phyloP scores from a whole-genome alignment of 2,329 filamentous ascomycete species.

The Colletotrichum lentis region DNA sequence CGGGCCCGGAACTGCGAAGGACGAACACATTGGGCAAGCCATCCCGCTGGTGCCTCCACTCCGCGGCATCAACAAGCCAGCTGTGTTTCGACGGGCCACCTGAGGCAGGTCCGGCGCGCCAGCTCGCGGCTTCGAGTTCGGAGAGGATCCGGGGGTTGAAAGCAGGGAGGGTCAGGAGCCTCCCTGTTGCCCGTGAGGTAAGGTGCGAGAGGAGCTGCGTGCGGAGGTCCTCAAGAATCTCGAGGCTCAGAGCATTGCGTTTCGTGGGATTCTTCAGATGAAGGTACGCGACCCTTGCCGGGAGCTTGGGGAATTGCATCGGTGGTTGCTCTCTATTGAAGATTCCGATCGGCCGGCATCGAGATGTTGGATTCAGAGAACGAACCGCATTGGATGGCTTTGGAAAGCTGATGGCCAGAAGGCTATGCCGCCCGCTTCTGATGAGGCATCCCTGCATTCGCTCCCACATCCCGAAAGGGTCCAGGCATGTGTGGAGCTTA shows the following conservation, averaged over 20 bases:
- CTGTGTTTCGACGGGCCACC: slow-evolving; percentile 18
- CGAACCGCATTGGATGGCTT: not conserved
- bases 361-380: not conserved
- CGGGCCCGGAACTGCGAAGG: slow-evolving; percentile 43
- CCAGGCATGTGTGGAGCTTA: too few relatives aligned
- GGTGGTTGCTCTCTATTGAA: not conserved
- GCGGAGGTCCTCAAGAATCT: slow-evolving; percentile 41
- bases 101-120: not conserved
- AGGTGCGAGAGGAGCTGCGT: slow-evolving; percentile 42
- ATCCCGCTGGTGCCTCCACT: slow-evolving; percentile 41
- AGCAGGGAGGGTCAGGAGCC: slow-evolving; percentile 42
- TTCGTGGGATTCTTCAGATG: slow-evolving; percentile 40
- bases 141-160: slow-evolving; percentile 41
- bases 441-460: too few relatives aligned
- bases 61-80: slow-evolving; percentile 44
- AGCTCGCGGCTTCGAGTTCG: slow-evolving; percentile 33
- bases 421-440: too few relatives aligned
- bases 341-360: not conserved
- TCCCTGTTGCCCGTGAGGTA: slow-evolving; percentile 39
- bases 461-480: too few relatives aligned
- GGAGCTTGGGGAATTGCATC: slow-evolving; percentile 41
- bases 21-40: slow-evolving; percentile 46
- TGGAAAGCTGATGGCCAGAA: not conserved
- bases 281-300: slow-evolving; percentile 43
- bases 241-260: slow-evolving; percentile 43